Conservation (phyloP, 148 eudicot genomes). For the Arbutus unedo region DNA sequence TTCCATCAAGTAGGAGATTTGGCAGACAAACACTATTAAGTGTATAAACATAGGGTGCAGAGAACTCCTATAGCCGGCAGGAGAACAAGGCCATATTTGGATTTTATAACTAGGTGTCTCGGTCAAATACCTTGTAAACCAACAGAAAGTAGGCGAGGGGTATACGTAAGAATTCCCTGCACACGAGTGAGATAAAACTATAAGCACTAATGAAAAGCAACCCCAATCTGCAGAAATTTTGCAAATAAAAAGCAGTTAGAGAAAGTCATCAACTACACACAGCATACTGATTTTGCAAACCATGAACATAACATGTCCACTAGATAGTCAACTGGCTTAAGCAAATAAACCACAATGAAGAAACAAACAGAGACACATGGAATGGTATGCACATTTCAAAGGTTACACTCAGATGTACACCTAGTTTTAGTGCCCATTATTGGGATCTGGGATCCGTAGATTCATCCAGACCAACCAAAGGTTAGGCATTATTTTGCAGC, state of each 20-base stretch:
- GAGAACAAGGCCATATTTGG: background rate
- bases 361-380: background rate
- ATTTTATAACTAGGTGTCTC: background rate
- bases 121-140: constrained; percentile 60
- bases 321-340: background rate
- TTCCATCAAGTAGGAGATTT: constrained; percentile 2
- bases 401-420: background rate
- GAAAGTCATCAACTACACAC: background rate
- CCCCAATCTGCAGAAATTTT: background rate
- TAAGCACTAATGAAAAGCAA: constrained; percentile 10
- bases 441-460: background rate
- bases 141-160: constrained; percentile 79
- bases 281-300: background rate
- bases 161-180: constrained; percentile 85
- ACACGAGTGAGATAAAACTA: constrained; percentile 16
- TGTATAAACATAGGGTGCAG: background rate
- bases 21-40: background rate
- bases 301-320: background rate
- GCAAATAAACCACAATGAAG: background rate
- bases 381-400: background rate
- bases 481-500: background rate
- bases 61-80: background rate
- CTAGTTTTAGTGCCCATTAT: background rate
- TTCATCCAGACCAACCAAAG: background rate
- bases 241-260: background rate